Evolutionary conservation across 257 asterid genomes (phyloP).

Genomic region (Cinchona pubescens): DNA sequence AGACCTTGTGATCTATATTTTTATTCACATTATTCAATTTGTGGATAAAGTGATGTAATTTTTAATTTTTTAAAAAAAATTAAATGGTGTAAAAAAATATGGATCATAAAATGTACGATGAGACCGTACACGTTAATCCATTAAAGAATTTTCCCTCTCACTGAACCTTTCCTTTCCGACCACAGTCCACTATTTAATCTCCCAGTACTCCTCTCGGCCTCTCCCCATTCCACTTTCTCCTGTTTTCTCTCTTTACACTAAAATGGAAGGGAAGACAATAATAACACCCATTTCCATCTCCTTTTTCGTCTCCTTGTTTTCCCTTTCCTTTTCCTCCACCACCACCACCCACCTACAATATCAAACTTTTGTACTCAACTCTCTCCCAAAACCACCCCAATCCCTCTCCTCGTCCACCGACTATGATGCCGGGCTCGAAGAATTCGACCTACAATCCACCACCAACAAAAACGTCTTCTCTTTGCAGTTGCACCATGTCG

Average conservation of each 20-base stretch:
- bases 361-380: constrained; percentile 38
- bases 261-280: constrained; percentile 3
- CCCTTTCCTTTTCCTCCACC: constrained; percentile 26
- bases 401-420: constrained; percentile 42
- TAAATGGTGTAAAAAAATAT: too few species aligned
- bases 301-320: constrained; percentile 1
- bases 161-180: too few species aligned
- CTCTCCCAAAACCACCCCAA: constrained; percentile 57
- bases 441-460: constrained; percentile 13
- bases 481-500: constrained; percentile 57
- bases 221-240: neutral
- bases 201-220: neutral
- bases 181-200: constrained; percentile 7
- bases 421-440: neutral
- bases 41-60: too few species aligned
- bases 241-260: neutral
- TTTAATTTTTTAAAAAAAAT: too few species aligned
- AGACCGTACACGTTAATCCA: too few species aligned
- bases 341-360: constrained; percentile 24
- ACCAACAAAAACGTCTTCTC: constrained; percentile 29
- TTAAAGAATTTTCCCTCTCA: too few species aligned
- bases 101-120: too few species aligned
- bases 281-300: constrained; percentile 10
- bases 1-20: too few species aligned
- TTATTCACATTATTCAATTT: too few species aligned